Evolutionary conservation across 2,329 filamentous ascomycete species (phyloP), one percentile per base, ranked within the genome.

Genomic region (Chlorencoelia australis): DNA sequence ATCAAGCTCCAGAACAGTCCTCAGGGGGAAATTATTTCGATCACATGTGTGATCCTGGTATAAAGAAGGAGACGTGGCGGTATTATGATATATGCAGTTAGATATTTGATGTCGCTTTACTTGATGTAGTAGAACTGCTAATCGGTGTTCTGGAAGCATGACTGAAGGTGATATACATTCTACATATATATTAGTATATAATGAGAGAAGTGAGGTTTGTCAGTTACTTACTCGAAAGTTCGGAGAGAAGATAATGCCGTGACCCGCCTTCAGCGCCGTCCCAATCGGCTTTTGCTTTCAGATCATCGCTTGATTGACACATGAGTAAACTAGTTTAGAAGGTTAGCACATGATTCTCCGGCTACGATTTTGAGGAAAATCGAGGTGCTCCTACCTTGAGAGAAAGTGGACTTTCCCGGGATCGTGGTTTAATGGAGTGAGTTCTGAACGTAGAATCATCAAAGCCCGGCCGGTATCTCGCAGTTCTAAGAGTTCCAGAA

Each of bases 101-200:
- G 79, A 73, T 40, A 95, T 83, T 62, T 95, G 89, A 44, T 71
- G 75, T 43, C 80, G 71, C 56, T 95, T 94, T 24, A 94, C 78
- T 47, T 93, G 79, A 39, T 88, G 71, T 35, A 98, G 65, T 11
- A 98, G 66, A 21, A 78, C 71, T 2, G 86, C 85, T 29, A 98
- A 67, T 5, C 91, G 79, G 57, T 91, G 84, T 54, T 94, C 85
- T 2, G 91, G 91, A 37, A 98, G 82, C 88, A 98, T 96, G 29
- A 94, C 84, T 4, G 87, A 91, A 0, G 91, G 89, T 2, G 91
- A 94, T 57, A 98, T 94, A 39, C 77, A 94, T 66, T 72, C 83
- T 89, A 49, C 13, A 41, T 13, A 6, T 13, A 28, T 25, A 38
- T 63, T 36, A 57, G 43, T 20, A 31, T 33, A 34, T 21, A 32